These are phyloP conservation scores for Euphrasia confusa DNA, from an alignment of 257 asterid genomes.

Conservation along the genomic window DNA sequence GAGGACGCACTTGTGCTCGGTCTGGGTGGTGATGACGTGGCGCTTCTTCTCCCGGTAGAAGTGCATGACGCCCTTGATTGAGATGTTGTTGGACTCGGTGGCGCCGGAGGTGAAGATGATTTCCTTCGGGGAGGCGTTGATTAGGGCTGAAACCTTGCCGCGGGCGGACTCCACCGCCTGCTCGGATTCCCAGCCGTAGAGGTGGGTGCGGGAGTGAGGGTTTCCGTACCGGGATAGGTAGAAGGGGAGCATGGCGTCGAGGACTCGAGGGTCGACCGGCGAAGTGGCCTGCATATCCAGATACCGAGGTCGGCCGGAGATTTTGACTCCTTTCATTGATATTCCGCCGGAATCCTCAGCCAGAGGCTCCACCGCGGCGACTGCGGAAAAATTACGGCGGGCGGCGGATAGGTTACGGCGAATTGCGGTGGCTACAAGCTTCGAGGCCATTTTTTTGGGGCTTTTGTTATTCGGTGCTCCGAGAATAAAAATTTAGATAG, in stretches of 20 bases:
- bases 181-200: constrained; percentile 99
- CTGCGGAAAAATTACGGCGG: constrained; percentile 40
- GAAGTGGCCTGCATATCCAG: constrained; percentile 97
- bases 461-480: background rate
- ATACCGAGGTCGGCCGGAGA: constrained; percentile 86
- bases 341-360: constrained; percentile 54
- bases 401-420: constrained; percentile 39
- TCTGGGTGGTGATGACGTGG: constrained; percentile 92
- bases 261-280: constrained; percentile 90
- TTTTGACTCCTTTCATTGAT: constrained; percentile 79
- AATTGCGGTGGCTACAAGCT: constrained; percentile 44
- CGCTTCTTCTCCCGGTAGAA: constrained; percentile 81
- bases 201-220: constrained; percentile 94
- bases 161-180: constrained; percentile 79
- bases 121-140: constrained; percentile 87
- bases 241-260: constrained; percentile 89
- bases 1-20: constrained; percentile 92
- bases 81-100: constrained; percentile 84
- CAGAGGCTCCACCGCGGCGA: constrained; percentile 40
- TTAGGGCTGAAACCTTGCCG: constrained; percentile 52
- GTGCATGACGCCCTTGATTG: constrained; percentile 84
- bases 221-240: constrained; percentile 74
- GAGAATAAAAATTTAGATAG: too few relatives aligned
- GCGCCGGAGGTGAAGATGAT: constrained; percentile 96
- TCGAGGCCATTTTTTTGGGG: constrained; percentile 43